Evolutionary conservation across 306 rosid species (phyloP).

Genomic region (Vigna unguiculata): DNA sequence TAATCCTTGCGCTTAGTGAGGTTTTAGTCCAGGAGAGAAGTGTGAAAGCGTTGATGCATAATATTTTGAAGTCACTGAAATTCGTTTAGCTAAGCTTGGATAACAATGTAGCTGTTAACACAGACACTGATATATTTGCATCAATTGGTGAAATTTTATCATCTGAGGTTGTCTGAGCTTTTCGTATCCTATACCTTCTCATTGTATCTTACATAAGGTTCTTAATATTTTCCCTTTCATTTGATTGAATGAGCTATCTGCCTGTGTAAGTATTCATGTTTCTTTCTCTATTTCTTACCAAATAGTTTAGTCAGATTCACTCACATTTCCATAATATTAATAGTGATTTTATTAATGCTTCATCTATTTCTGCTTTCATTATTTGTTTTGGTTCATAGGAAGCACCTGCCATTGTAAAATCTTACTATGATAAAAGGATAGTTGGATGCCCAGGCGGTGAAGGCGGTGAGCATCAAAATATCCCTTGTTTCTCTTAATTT

Average conservation of each 20-base stretch:
- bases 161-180: conserved; percentile 4
- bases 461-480: conserved; percentile 69
- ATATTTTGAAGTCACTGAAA: conserved; percentile 13
- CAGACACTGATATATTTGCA: conserved; percentile 15
- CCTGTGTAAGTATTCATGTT: conserved; percentile 28
- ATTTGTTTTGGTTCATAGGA: conserved; percentile 59
- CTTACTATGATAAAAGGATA: conserved; percentile 81
- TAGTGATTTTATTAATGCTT: conserved; percentile 9
- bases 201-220: conserved; percentile 20
- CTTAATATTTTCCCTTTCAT: not conserved
- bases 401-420: conserved; percentile 84
- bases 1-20: not conserved
- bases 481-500: conserved; percentile 32
- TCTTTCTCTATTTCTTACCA: conserved; percentile 24
- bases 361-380: conserved; percentile 14
- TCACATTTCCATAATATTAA: conserved; percentile 18
- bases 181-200: conserved; percentile 21
- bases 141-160: conserved; percentile 22
- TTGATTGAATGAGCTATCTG: conserved; percentile 15
- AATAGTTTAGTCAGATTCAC: conserved; percentile 24
- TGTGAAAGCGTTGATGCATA: conserved; percentile 13
- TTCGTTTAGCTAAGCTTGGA: conserved; percentile 4
- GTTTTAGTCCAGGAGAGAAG: not conserved
- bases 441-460: conserved; percentile 99
- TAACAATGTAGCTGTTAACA: not conserved